phyloP scores from a whole-genome alignment of 2,329 filamentous ascomycete species.

The Passalora sequoiae region DNA sequence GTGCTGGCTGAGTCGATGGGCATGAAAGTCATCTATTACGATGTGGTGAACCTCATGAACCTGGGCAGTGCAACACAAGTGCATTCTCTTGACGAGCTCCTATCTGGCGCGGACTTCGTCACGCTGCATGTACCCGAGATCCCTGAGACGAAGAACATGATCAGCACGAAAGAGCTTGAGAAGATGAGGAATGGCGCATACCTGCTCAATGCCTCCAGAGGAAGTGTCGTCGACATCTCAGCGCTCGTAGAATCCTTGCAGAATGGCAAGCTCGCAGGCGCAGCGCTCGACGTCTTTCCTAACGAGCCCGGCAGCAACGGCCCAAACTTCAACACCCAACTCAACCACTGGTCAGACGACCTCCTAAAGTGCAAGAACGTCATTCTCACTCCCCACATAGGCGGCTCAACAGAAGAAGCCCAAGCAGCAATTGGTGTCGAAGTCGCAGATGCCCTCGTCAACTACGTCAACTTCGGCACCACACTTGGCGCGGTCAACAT shows the following conservation, averaged over 20 bases:
- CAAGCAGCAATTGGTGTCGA: conserved; percentile 94
- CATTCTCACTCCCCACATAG: conserved; percentile 94
- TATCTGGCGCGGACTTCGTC: conserved; percentile 81
- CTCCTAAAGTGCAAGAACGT: conserved; percentile 82
- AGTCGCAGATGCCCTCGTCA: conserved; percentile 79
- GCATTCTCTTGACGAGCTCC: conserved; percentile 66
- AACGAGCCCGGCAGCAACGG: conserved; percentile 91
- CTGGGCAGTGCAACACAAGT: conserved; percentile 85
- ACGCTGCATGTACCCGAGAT: conserved; percentile 92
- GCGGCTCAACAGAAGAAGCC: conserved; percentile 94
- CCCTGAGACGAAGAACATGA: conserved; percentile 88
- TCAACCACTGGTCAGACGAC: conserved; percentile 83
- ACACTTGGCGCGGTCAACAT: conserved; percentile 92
- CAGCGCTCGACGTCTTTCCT: conserved; percentile 94
- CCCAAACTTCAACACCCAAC: conserved; percentile 79
- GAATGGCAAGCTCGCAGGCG: conserved; percentile 80
- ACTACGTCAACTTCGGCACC: conserved; percentile 92
- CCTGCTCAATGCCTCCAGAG: conserved; percentile 91
- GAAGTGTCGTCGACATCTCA: conserved; percentile 88
- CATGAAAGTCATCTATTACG: conserved; percentile 97
- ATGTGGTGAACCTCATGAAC: conserved; percentile 89
- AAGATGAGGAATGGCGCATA: conserved; percentile 92
- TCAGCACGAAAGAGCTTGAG: conserved; percentile 69
- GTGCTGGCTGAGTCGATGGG: conserved; percentile 96
- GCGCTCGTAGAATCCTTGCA: conserved; percentile 85